A percentile compares a stretch with the other conserved stretches of the same genome.
phyloP scores from a whole-genome alignment of 2,329 filamentous ascomycete genomes.

The Ceratocystis diversiconidia region DNA sequence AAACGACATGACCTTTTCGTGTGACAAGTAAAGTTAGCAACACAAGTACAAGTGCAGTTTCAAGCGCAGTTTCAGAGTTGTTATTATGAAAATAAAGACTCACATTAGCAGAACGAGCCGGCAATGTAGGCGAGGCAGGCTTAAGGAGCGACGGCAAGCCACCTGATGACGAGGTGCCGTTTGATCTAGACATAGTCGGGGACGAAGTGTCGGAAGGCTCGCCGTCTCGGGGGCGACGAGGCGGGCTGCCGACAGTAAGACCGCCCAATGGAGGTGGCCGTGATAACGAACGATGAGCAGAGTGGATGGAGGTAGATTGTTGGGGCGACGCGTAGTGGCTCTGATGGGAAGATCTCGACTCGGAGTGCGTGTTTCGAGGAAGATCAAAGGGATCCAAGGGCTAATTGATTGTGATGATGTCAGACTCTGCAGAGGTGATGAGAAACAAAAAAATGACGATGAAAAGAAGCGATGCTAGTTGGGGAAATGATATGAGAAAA shows the following conservation, averaged over 20 bases:
- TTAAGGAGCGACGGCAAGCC: constrained; percentile 18
- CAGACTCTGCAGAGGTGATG: not conserved
- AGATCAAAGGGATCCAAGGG: constrained; percentile 5
- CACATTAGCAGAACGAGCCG: constrained; percentile 13
- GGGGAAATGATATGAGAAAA: not conserved
- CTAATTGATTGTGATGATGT: not conserved
- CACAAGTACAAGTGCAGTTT: not conserved
- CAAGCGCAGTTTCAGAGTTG: not conserved
- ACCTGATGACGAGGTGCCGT: constrained; percentile 12
- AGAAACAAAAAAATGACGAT: not conserved
- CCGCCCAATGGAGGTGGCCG: constrained; percentile 23
- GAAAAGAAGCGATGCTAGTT: not conserved
- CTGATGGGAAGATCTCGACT: constrained; percentile 18
- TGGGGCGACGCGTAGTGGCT: constrained; percentile 36
- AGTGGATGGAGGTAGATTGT: constrained; percentile 27
- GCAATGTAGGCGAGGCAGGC: constrained; percentile 17
- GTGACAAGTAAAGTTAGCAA: constrained; percentile 11
- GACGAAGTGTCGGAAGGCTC: constrained; percentile 32
- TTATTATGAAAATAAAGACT: not conserved
- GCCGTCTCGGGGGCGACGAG: constrained; percentile 4
- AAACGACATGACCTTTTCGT: constrained; percentile 74
- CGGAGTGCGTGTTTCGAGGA: constrained; percentile 9
- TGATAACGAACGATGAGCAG: constrained; percentile 36
- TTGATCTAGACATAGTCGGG: constrained; percentile 25
- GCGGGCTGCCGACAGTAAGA: constrained; percentile 10